Percentiles rank a stretch among this genome's conserved stretches.
Conservation (phyloP, 1,284 basidiomycete genomes). For the Ganoderma sinense region DNA sequence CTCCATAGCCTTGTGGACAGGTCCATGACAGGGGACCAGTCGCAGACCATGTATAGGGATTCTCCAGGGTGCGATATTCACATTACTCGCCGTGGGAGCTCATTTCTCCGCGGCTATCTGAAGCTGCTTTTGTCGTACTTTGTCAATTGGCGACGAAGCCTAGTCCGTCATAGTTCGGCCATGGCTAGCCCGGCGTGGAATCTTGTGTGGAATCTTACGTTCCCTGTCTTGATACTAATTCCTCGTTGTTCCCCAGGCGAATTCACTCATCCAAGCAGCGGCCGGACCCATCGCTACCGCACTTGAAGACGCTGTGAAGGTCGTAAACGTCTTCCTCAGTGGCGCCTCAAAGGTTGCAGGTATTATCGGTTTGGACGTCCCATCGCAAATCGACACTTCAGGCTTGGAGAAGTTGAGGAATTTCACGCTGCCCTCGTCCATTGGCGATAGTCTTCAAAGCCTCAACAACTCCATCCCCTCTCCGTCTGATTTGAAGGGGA, state of each 20-base stretch:
- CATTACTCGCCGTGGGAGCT: no score
- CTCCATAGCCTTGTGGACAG: no score
- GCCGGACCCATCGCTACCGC: not conserved
- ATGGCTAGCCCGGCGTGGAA: no score
- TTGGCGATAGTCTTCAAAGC: constrained; percentile 74
- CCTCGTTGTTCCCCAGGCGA: constrained; percentile 61
- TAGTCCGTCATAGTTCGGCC: no score
- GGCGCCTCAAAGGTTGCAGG: constrained; percentile 78
- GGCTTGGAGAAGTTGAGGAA: constrained; percentile 78
- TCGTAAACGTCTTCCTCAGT: constrained; percentile 70
- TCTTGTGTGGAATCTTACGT: no score
- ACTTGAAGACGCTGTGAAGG: constrained; percentile 38
- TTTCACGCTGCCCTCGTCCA: constrained; percentile 82
- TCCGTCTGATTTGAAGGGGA: constrained; percentile 76
- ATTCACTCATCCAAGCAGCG: constrained; percentile 56
- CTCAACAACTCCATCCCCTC: constrained; percentile 88
- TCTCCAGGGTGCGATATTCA: no score
- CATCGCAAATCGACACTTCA: constrained; percentile 76
- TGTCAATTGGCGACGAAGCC: no score
- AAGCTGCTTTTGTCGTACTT: no score
- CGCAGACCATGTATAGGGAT: no score
- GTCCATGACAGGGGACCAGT: no score
- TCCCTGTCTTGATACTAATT: not conserved
- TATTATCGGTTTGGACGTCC: constrained; percentile 66
- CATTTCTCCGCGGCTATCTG: no score